Evolutionary conservation across 495 filamentous ascomycete genomes (phyloP).

Genomic region (Bathelium albidoporum): DNA sequence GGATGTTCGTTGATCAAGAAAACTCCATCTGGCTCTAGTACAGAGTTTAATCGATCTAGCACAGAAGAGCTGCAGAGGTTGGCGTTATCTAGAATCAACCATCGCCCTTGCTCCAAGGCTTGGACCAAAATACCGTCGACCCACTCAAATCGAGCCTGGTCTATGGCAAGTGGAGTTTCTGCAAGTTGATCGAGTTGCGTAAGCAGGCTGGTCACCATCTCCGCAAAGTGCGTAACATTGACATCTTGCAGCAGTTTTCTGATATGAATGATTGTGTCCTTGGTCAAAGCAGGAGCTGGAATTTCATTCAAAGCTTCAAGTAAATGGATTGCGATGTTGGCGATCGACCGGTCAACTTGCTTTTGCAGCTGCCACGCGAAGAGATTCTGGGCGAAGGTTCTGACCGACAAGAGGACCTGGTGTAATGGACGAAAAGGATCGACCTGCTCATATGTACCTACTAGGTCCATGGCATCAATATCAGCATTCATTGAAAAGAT

Average conservation of each 20-base stretch:
- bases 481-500: conserved; percentile 82
- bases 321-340: not conserved
- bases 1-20: conserved; percentile 89
- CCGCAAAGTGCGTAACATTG: not conserved
- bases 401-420: not conserved
- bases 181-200: not conserved
- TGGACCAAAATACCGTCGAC: conserved; percentile 83
- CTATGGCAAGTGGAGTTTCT: conserved; percentile 24
- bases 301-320: not conserved
- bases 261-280: not conserved
- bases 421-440: conserved; percentile 52
- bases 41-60: conserved; percentile 85
- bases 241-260: not conserved
- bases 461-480: conserved; percentile 90
- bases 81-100: conserved; percentile 93
- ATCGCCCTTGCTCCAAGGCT: conserved; percentile 74
- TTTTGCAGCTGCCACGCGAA: not conserved
- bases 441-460: conserved; percentile 93
- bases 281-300: not conserved
- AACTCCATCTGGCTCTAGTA: conserved; percentile 81
- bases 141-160: conserved; percentile 86
- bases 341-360: not conserved
- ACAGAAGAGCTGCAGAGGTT: conserved; percentile 94
- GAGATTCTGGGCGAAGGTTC: not conserved
- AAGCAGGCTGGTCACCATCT: not conserved